phyloP scores from a whole-genome alignment of 805 yeast species.

The Candida michaelii region DNA sequence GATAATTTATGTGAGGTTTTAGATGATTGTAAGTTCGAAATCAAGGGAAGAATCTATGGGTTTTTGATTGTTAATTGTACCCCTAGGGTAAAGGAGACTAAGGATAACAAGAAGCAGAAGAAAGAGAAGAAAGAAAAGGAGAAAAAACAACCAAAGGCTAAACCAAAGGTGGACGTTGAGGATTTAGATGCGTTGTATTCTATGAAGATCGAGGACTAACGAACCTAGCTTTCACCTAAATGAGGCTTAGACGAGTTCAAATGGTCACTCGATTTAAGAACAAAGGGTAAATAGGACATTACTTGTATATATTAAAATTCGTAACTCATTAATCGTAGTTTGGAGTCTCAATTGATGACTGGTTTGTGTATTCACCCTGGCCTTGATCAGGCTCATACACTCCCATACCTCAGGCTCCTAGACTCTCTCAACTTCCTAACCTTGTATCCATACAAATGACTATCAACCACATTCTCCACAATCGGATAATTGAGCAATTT shows the following conservation, averaged over 20 bases:
- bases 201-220: slow-evolving; percentile 40
- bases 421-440: slow-evolving; percentile 34
- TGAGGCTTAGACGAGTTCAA: no score
- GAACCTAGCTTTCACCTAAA: no score
- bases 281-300: slow-evolving; percentile 1
- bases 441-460: slow-evolving; percentile 43
- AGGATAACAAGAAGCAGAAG: slow-evolving; percentile 8
- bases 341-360: neutral
- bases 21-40: slow-evolving; percentile 30
- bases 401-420: no score
- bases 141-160: slow-evolving; percentile 12
- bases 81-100: slow-evolving; percentile 14
- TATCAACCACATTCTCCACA: slow-evolving; percentile 40
- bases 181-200: slow-evolving; percentile 42
- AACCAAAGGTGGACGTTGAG: slow-evolving; percentile 21
- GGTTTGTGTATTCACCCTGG: no score
- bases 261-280: no score
- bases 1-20: slow-evolving; percentile 26
- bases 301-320: slow-evolving; percentile 9
- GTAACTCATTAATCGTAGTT: slow-evolving; percentile 2
- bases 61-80: slow-evolving; percentile 24
- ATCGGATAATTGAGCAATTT: slow-evolving; percentile 41
- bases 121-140: slow-evolving; percentile 16
- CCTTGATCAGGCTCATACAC: no score
- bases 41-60: slow-evolving; percentile 27